Percentiles rank a stretch among this genome's conserved stretches.
Conservation (phyloP, 495 filamentous ascomycete genomes). For the Aspergillus cavernicola region DNA sequence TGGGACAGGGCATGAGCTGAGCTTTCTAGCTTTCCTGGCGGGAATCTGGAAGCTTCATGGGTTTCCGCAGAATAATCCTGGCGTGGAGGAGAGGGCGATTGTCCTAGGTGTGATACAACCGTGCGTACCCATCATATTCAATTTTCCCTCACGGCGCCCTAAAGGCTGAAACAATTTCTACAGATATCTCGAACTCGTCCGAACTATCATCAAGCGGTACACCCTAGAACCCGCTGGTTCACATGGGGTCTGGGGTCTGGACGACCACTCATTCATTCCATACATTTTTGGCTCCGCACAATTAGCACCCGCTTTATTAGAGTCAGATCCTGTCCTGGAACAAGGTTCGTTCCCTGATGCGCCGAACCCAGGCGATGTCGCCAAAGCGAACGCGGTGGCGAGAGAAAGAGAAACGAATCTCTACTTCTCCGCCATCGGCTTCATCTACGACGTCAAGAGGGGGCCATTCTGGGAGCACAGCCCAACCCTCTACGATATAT, state of each 20-base stretch:
- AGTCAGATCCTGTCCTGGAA: conserved; percentile 57
- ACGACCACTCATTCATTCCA: conserved; percentile 96
- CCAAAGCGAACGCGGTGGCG: conserved; percentile 62
- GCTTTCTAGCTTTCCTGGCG: conserved; percentile 87
- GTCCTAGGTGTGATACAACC: conserved; percentile 79
- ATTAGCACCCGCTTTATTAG: conserved; percentile 67
- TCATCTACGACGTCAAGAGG: conserved; percentile 96
- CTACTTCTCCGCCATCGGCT: conserved; percentile 98
- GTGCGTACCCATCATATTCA: conserved; percentile 44
- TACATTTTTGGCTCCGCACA: conserved; percentile 94
- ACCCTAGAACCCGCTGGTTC: conserved; percentile 94
- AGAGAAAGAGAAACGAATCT: conserved; percentile 70
- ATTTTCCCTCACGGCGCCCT: too few species aligned
- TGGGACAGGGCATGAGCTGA: conserved; percentile 93
- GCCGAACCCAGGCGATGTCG: conserved; percentile 65
- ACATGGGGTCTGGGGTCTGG: conserved; percentile 94
- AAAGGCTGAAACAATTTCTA: background rate
- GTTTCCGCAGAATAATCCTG: conserved; percentile 52
- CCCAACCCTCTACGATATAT: conserved; percentile 92
- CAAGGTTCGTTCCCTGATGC: conserved; percentile 73
- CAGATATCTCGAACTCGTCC: conserved; percentile 82
- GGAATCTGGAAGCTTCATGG: conserved; percentile 85
- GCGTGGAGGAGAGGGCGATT: conserved; percentile 68
- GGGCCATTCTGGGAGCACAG: conserved; percentile 99
- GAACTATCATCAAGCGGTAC: conserved; percentile 79